These are phyloP conservation scores for Blepharisma japonicum DNA, from an alignment of 73 alveolate species.

Conservation along the genomic window DNA sequence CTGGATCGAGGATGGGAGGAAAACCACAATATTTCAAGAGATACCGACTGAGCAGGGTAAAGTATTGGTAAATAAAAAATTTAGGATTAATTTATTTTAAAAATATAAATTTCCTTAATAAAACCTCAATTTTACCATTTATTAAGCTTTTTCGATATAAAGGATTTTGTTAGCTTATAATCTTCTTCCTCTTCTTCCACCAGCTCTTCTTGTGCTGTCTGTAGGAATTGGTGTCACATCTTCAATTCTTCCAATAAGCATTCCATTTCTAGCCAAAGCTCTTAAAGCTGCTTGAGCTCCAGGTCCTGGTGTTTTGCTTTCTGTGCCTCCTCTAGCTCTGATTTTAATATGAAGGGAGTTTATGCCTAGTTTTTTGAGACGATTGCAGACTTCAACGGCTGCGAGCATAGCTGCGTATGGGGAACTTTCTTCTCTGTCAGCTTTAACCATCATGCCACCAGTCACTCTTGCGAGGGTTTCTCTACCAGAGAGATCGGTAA, in stretches of 20 bases:
- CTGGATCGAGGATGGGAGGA: constrained; percentile 11
- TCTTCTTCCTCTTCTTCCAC: constrained; percentile 99
- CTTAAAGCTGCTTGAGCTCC: constrained; percentile 99
- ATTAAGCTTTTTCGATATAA: too few relatives aligned
- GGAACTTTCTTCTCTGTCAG: constrained; percentile 99
- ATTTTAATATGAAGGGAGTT: constrained; percentile 96
- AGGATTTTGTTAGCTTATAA: constrained; percentile 51
- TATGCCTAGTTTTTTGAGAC: constrained; percentile 90
- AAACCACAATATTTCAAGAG: not conserved
- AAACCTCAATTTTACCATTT: too few relatives aligned
- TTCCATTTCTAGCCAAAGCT: constrained; percentile 98
- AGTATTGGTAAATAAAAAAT: too few relatives aligned
- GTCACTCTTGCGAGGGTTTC: constrained; percentile 98
- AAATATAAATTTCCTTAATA: too few relatives aligned
- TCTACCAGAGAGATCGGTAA: constrained; percentile 98
- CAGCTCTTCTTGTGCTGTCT: constrained; percentile 97
- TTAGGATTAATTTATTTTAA: too few relatives aligned
- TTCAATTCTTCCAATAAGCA: constrained; percentile 99
- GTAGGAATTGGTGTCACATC: constrained; percentile 99
- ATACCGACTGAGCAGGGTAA: too few relatives aligned
- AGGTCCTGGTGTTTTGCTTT: constrained; percentile 90
- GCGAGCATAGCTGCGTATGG: constrained; percentile 99
- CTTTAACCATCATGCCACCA: constrained; percentile 98
- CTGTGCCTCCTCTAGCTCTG: constrained; percentile 98
- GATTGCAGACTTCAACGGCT: constrained; percentile 94